Evolutionary conservation across 78 protist species (phyloP).

Genomic region (Andalucia godoyi): DNA sequence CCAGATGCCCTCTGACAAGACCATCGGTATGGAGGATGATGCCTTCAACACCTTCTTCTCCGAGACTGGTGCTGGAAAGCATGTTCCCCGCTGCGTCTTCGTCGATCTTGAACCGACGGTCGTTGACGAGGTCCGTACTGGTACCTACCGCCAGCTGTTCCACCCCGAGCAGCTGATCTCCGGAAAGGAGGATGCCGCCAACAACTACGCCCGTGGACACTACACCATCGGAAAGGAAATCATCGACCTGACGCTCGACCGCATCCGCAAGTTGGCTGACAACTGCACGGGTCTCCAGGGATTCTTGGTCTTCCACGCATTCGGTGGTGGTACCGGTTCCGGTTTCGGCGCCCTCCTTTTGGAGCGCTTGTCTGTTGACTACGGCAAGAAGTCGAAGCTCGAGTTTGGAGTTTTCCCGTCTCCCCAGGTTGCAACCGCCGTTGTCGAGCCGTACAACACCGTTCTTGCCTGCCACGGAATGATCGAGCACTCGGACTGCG

Average conservation of each 20-base stretch:
- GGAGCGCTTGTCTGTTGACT: conserved; percentile 80
- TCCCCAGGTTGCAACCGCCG: conserved; percentile 20
- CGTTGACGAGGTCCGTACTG: conserved; percentile 77
- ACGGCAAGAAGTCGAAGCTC: conserved; percentile 76
- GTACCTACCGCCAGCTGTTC: conserved; percentile 69
- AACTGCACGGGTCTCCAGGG: conserved; percentile 41
- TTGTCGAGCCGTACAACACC: conserved; percentile 41
- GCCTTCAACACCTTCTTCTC: conserved; percentile 61
- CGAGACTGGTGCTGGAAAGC: conserved; percentile 72
- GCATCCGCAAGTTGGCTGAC: conserved; percentile 60
- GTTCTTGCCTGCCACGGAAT: conserved; percentile 18
- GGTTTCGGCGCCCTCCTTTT: conserved; percentile 85
- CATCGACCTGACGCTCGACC: conserved; percentile 37
- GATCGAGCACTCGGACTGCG: not conserved
- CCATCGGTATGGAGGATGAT: conserved; percentile 60
- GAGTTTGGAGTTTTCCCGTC: conserved; percentile 29
- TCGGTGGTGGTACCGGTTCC: conserved; percentile 93
- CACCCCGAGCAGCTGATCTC: conserved; percentile 76
- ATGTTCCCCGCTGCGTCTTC: conserved; percentile 86
- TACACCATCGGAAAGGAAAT: conserved; percentile 70
- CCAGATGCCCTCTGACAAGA: conserved; percentile 52
- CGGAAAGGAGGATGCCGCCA: conserved; percentile 85
- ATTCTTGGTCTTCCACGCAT: conserved; percentile 56
- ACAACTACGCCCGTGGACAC: conserved; percentile 84
- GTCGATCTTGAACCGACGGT: conserved; percentile 89